Evolutionary conservation across 345 rosid species (phyloP).

Genomic region (Turnera subulata): DNA sequence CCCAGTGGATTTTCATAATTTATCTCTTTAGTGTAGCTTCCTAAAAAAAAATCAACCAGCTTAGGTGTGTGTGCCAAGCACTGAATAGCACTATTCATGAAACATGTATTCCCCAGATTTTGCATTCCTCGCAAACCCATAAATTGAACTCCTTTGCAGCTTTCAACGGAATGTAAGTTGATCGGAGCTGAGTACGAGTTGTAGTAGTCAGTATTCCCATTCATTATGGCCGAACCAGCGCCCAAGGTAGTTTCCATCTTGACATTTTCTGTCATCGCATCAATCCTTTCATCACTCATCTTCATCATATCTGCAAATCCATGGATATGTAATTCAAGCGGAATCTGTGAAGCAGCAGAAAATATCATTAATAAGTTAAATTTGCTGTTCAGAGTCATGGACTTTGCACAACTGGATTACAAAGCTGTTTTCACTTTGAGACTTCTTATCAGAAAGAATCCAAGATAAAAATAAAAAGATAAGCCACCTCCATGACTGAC

Average conservation of each 20-base stretch:
- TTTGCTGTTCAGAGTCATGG: slow-evolving; percentile 6
- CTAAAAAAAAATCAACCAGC: slow-evolving; percentile 86
- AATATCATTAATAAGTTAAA: slow-evolving; percentile 8
- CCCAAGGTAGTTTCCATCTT: background rate
- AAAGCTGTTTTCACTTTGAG: background rate
- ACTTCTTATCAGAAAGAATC: background rate
- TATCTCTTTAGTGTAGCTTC: slow-evolving; percentile 76
- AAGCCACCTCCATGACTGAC: slow-evolving; percentile 7
- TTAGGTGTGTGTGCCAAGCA: slow-evolving; percentile 92
- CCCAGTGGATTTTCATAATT: slow-evolving; percentile 82
- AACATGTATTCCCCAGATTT: slow-evolving; percentile 95
- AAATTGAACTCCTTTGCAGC: slow-evolving; percentile 61
- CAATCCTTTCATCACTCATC: slow-evolving; percentile 35
- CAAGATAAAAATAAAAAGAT: background rate
- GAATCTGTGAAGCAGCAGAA: slow-evolving; percentile 37
- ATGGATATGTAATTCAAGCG: slow-evolving; percentile 78
- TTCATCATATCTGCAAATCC: slow-evolving; percentile 73
- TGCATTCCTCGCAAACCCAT: slow-evolving; percentile 87
- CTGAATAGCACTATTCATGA: slow-evolving; percentile 94
- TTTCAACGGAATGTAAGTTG: slow-evolving; percentile 20
- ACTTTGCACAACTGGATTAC: background rate
- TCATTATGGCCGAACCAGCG: slow-evolving; percentile 27
- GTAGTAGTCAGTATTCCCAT: slow-evolving; percentile 55
- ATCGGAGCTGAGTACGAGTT: slow-evolving; percentile 13
- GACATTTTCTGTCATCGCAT: slow-evolving; percentile 1